Evolutionary conservation across 2,329 filamentous ascomycete species (phyloP), one percentile per base, ranked within the genome.

Genomic region (Drechslerella dactyloides): DNA sequence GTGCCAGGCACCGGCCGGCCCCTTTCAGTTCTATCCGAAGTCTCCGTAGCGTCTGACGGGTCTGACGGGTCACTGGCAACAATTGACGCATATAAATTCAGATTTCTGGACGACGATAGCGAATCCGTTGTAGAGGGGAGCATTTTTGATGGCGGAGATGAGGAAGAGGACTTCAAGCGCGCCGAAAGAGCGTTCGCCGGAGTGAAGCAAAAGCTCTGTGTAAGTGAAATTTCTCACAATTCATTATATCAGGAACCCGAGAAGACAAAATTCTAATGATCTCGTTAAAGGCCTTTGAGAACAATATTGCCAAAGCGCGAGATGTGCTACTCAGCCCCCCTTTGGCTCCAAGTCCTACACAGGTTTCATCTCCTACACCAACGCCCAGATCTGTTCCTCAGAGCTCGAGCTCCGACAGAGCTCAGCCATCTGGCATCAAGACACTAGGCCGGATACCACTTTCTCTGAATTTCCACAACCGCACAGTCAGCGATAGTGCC

Each of bases 201-300:
- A n/a, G 69, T 73, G n/a, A 73, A 68, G 37, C 61, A 73, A 58
- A 73, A 68, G 42, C 62, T 73, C n/a, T 62, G 60, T 44, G 69
- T 73, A 42, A 46, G 61, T 37, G 23, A 30, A 10, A 24, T 35
- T 30, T 40, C 8, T n/a, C n/a, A 2, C 11, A 11, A 10, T n/a
- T 0, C 19, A 7, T 44, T 2, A 50, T 7, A 19, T n/a, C 30
- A 10, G 21, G 23, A 24, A 53, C 4, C n/a, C n/a, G n/a, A n/a
- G n/a, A n/a, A n/a, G n/a, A n/a, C n/a, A n/a, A 23, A 19, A 44
- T 40, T 35, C 44, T 65, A 60, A 66, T 51, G n/a, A 44, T 27
- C 13, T 23, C 40, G 1, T 33, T 30, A 33, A 21, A 73, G 69
- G 69, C 69, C n/a, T 73, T 73, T 46, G 69, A 73, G 17, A 66